These are phyloP conservation scores for Neurospora sp. DNA, from an alignment of 2,329 filamentous ascomycete species.

Conservation along the genomic window DNA sequence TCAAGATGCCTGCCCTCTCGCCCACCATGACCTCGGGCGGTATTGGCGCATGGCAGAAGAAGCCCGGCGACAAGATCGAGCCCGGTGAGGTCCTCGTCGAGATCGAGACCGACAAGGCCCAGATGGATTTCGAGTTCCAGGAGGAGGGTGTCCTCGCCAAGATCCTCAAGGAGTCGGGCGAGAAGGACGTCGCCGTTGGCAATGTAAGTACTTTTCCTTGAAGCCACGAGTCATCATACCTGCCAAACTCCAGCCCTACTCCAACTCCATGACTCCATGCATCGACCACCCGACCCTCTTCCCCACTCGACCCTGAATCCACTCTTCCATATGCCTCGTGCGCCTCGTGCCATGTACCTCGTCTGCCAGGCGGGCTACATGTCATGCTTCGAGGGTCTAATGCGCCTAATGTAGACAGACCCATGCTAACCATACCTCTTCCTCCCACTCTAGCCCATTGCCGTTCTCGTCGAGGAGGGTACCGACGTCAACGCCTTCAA, in stretches of 20 bases:
- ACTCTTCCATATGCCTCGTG: not conserved
- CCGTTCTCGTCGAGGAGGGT: conserved; percentile 86
- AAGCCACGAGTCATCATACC: not conserved
- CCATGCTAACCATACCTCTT: not conserved
- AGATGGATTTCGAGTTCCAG: conserved; percentile 99
- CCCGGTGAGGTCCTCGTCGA: conserved; percentile 95
- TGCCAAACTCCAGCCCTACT: not conserved
- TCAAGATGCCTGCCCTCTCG: conserved; percentile 96
- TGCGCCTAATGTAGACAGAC: not conserved
- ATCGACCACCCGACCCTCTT: conserved; percentile 3
- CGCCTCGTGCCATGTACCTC: not conserved
- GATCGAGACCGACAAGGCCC: conserved; percentile 99
- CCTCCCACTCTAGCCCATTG: conserved; percentile 63
- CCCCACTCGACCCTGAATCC: conserved; percentile 3
- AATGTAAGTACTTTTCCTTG: conserved; percentile 55
- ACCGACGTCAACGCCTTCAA: conserved; percentile 81
- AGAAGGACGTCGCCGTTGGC: conserved; percentile 89
- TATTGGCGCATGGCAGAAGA: conserved; percentile 97
- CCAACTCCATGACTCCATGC: not conserved
- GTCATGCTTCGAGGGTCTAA: not conserved
- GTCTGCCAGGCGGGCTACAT: not conserved
- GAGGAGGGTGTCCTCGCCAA: conserved; percentile 95
- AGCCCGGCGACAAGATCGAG: conserved; percentile 74
- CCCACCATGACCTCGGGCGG: conserved; percentile 96
- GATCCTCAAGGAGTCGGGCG: conserved; percentile 82